Evolutionary conservation across 805 yeast species (phyloP).

Genomic region (Teunomyces tritomae): DNA sequence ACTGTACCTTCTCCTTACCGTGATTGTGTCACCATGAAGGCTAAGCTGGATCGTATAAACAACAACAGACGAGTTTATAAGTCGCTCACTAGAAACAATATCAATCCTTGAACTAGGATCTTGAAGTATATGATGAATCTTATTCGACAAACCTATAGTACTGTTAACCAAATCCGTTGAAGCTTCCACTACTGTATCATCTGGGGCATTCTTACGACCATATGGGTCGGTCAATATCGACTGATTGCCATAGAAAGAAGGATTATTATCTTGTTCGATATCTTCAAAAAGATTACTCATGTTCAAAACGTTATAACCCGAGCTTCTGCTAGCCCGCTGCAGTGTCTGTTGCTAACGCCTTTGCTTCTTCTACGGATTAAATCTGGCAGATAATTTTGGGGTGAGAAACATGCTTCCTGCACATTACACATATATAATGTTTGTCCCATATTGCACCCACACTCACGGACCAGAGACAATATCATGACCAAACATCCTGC

Average conservation of each 20-base stretch:
- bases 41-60: constrained; percentile 37
- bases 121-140: constrained; percentile 27
- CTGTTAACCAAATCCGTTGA: constrained; percentile 23
- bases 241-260: constrained; percentile 38
- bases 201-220: constrained; percentile 13
- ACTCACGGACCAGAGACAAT: no score
- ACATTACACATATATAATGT: not conserved
- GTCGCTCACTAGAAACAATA: constrained; percentile 33
- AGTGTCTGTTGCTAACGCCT: not conserved
- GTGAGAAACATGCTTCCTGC: not conserved
- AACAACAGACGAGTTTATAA: constrained; percentile 34
- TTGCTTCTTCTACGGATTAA: not conserved
- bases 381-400: not conserved
- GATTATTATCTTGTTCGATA: constrained; percentile 46
- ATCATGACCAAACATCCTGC: no score
- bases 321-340: constrained; percentile 1
- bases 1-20: constrained; percentile 42
- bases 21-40: constrained; percentile 17
- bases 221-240: constrained; percentile 28
- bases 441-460: no score
- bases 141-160: constrained; percentile 29
- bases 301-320: not conserved
- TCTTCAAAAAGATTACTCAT: constrained; percentile 28
- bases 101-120: constrained; percentile 26
- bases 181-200: not conserved